phyloP scores from a whole-genome alignment of 768 basidiomycete genomes.

The Psilocybe cubensis region DNA sequence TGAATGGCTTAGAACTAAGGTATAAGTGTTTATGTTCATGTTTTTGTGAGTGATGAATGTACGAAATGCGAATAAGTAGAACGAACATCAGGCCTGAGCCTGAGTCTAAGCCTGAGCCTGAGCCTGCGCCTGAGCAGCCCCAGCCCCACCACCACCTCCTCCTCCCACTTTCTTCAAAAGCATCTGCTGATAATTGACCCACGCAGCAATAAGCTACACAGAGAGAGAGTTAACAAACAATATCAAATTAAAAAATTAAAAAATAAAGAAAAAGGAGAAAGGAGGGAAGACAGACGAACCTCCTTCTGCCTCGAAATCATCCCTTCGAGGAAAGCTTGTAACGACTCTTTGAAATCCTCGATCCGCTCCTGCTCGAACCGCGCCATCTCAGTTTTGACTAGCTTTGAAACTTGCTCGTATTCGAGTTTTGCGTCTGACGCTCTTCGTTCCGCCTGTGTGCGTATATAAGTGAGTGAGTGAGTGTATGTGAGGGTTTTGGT shows the following conservation, averaged over 20 bases:
- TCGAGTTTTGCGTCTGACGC: slow-evolving; percentile 84
- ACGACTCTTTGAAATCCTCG: slow-evolving; percentile 86
- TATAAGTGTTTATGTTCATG: no score
- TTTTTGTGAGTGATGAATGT: background rate
- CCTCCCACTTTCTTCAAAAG: slow-evolving; percentile 56
- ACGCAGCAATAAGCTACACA: slow-evolving; percentile 71
- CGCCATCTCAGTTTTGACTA: slow-evolving; percentile 88
- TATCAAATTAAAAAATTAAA: no score
- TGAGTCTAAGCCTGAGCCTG: no score
- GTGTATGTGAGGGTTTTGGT: no score
- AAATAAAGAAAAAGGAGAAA: slow-evolving; percentile 1
- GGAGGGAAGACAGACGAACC: slow-evolving; percentile 37
- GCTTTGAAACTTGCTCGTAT: slow-evolving; percentile 85
- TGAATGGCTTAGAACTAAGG: background rate
- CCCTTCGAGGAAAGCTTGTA: slow-evolving; percentile 85
- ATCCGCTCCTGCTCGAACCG: slow-evolving; percentile 94
- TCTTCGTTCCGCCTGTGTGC: slow-evolving; percentile 80
- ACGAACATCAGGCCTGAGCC: no score
- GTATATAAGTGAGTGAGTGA: background rate
- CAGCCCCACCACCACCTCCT: slow-evolving; percentile 20
- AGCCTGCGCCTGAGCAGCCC: background rate
- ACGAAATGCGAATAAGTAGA: background rate
- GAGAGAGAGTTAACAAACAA: no score
- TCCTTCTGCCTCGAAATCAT: slow-evolving; percentile 87
- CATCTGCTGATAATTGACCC: slow-evolving; percentile 82